Conservation (phyloP, 2,329 filamentous ascomycete species). For the Scortechinia acanthostroma region DNA sequence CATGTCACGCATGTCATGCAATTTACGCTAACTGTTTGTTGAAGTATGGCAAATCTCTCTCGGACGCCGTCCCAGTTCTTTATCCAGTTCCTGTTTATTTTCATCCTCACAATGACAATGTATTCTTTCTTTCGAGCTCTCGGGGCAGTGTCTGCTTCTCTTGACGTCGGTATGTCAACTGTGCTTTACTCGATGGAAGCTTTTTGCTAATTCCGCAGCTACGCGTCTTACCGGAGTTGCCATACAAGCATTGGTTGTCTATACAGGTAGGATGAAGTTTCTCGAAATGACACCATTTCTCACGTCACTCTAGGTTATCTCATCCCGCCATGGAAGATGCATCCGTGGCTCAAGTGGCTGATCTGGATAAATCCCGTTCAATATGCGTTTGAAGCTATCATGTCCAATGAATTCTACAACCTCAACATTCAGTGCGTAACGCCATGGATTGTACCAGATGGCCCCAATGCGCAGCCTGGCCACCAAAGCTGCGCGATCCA, state of each 20-base stretch:
- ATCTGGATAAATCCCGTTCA: conserved; percentile 53
- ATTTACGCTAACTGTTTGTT: not conserved
- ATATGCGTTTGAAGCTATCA: conserved; percentile 55
- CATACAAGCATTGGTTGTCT: conserved; percentile 15
- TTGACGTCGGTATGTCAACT: conserved; percentile 31
- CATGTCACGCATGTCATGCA: conserved; percentile 4
- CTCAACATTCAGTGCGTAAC: conserved; percentile 43
- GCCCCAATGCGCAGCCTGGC: conserved; percentile 31
- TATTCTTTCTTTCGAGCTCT: conserved; percentile 43
- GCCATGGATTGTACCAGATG: conserved; percentile 43
- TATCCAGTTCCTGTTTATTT: conserved; percentile 46
- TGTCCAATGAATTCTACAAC: conserved; percentile 54
- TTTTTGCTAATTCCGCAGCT: too few species aligned
- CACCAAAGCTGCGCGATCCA: conserved; percentile 53
- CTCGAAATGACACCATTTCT: not conserved
- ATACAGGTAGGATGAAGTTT: conserved; percentile 10
- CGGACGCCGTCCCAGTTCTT: conserved; percentile 54
- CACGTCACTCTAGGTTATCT: conserved; percentile 32
- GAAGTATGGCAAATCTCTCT: conserved; percentile 41
- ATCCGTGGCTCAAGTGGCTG: conserved; percentile 44
- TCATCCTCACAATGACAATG: conserved; percentile 41
- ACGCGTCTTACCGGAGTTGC: conserved; percentile 17
- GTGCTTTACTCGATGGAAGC: too few species aligned
- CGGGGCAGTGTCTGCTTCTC: conserved; percentile 35
- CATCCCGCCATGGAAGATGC: conserved; percentile 44